phyloP scores from a whole-genome alignment of 345 rosid genomes.

The Odontarrhena argentea region DNA sequence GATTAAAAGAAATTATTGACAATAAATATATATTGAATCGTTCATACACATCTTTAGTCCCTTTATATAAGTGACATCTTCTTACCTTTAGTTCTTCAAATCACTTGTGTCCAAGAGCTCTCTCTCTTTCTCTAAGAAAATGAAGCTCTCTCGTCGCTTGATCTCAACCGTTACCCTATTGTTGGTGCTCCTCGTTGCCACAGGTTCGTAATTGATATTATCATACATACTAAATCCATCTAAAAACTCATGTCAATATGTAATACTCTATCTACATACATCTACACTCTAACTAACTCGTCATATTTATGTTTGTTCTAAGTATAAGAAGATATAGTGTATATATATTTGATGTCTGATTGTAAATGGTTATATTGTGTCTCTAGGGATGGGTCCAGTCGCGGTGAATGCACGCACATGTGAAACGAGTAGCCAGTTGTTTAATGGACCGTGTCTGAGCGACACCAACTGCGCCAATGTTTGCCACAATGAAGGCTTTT shows the following conservation, averaged over 20 bases:
- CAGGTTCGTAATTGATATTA: conserved; percentile 28
- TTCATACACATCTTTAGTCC: conserved; percentile 1
- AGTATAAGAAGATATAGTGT: not conserved
- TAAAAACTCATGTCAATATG: conserved; percentile 8
- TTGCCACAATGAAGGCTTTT: conserved; percentile 38
- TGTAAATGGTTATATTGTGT: not conserved
- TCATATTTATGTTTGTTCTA: not conserved
- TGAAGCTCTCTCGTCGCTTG: conserved; percentile 31
- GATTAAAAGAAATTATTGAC: not conserved
- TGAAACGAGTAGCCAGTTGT: conserved; percentile 27
- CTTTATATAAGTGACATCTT: conserved; percentile 2
- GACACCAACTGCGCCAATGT: conserved; percentile 28
- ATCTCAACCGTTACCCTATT: conserved; percentile 14
- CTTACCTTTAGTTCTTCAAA: conserved; percentile 15
- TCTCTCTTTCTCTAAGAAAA: conserved; percentile 3
- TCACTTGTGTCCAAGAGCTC: not conserved
- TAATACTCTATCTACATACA: not conserved
- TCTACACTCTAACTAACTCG: too few relatives aligned
- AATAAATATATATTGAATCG: not conserved
- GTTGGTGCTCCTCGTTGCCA: conserved; percentile 28
- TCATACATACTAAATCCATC: conserved; percentile 1
- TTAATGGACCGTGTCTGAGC: conserved; percentile 38
- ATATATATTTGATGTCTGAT: too few relatives aligned
- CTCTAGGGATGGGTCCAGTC: conserved; percentile 26
- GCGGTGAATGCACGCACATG: conserved; percentile 35